Percentiles rank a stretch among this genome's conserved stretches.
Evolutionary conservation across 2,329 filamentous ascomycete species (phyloP).

Genomic region (Aotearoamyces nothofagi): DNA sequence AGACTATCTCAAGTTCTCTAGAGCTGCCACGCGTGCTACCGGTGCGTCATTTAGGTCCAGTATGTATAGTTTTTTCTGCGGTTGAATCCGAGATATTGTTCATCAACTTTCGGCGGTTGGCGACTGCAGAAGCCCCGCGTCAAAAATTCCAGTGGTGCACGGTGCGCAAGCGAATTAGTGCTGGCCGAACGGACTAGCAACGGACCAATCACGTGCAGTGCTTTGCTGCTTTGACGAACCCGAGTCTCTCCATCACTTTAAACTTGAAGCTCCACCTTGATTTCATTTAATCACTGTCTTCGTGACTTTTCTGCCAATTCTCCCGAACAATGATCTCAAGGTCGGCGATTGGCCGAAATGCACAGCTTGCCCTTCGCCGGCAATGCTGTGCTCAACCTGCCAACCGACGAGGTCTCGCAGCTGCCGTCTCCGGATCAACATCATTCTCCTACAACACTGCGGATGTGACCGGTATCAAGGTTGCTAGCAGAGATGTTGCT

Average conservation of each 20-base stretch:
- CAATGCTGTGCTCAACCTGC: constrained; percentile 39
- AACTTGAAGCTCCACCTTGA: too few relatives aligned
- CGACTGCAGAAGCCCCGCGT: too few relatives aligned
- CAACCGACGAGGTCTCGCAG: constrained; percentile 46
- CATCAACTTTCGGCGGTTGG: too few relatives aligned
- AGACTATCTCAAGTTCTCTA: constrained; percentile 68
- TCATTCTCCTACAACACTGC: constrained; percentile 79
- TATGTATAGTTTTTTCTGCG: constrained; percentile 2
- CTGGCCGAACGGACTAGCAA: too few relatives aligned
- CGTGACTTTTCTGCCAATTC: constrained; percentile 9
- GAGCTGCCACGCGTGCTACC: constrained; percentile 60
- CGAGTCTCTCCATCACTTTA: too few relatives aligned
- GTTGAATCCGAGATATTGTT: constrained; percentile 4
- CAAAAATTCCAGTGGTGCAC: too few relatives aligned
- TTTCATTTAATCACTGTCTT: too few relatives aligned
- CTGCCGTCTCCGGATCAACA: constrained; percentile 47
- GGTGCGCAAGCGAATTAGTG: too few relatives aligned
- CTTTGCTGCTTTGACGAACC: too few relatives aligned
- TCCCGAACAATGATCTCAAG: constrained; percentile 48
- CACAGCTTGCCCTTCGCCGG: constrained; percentile 44
- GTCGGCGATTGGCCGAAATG: constrained; percentile 46
- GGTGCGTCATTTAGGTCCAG: constrained; percentile 22
- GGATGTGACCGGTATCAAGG: constrained; percentile 78
- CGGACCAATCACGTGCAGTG: too few relatives aligned
- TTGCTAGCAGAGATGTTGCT: constrained; percentile 77